phyloP scores from a whole-genome alignment of 495 filamentous ascomycete genomes.

The Neurospora sp. region DNA sequence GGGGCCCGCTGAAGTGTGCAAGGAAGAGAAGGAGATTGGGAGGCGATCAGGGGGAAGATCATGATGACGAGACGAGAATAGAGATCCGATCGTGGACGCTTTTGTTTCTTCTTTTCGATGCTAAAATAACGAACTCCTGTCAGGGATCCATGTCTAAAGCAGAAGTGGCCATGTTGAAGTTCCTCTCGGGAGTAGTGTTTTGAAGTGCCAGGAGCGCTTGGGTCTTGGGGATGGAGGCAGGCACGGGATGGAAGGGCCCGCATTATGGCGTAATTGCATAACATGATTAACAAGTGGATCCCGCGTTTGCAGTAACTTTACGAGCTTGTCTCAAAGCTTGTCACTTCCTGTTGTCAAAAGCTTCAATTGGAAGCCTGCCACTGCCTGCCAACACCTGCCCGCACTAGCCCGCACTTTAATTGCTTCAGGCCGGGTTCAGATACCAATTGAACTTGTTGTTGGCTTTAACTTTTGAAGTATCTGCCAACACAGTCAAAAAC shows the following conservation, averaged over 20 bases:
- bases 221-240: not conserved
- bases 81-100: not conserved
- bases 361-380: not conserved
- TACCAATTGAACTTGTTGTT: not conserved
- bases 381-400: not conserved
- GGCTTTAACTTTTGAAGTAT: not conserved
- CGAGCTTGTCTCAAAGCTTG: not conserved
- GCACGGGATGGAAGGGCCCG: not conserved
- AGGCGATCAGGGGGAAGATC: not conserved
- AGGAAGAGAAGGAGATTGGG: not conserved
- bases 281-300: not conserved
- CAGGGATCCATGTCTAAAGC: not conserved
- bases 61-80: not conserved
- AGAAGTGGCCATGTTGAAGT: not conserved
- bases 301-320: conserved; percentile 1
- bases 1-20: not conserved
- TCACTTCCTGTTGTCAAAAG: not conserved
- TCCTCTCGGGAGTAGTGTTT: not conserved
- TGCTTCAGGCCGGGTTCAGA: not conserved
- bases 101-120: not conserved
- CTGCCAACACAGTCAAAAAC: not conserved
- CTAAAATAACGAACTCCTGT: not conserved
- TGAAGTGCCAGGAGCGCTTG: not conserved
- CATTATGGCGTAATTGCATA: conserved; percentile 3
- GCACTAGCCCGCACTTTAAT: not conserved